phyloP scores from a whole-genome alignment of 352 stramenopile genomes.

The Aphanomyces euteiches region DNA sequence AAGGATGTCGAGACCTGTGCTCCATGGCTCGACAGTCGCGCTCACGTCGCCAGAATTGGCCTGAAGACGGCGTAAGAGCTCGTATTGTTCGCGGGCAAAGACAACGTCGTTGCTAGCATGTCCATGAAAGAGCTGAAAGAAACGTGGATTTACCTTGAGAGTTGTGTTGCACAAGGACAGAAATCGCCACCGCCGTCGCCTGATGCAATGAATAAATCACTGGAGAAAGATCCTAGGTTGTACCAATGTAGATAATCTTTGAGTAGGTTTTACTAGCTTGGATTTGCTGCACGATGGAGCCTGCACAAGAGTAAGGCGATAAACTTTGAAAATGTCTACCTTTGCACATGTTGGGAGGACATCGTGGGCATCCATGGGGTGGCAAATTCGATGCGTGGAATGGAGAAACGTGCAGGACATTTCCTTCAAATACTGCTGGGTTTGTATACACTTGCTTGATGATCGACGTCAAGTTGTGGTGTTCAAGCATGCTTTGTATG shows the following conservation, averaged over 20 bases:
- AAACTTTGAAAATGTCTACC: constrained; percentile 30
- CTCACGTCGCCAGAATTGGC: constrained; percentile 35
- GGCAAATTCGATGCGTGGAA: constrained; percentile 43
- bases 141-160: constrained; percentile 42
- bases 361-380: constrained; percentile 56
- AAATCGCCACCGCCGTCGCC: constrained; percentile 67
- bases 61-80: constrained; percentile 36
- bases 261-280: constrained; percentile 37
- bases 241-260: constrained; percentile 60
- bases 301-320: constrained; percentile 20
- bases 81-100: constrained; percentile 49
- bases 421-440: constrained; percentile 35
- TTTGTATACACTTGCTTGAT: constrained; percentile 46
- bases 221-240: neutral
- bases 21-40: constrained; percentile 55
- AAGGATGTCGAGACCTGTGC: constrained; percentile 55
- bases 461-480: constrained; percentile 34
- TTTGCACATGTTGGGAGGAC: constrained; percentile 81
- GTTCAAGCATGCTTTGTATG: constrained; percentile 67
- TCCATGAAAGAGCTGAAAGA: neutral
- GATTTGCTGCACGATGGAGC: constrained; percentile 53
- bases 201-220: neutral
- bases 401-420: constrained; percentile 49
- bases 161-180: constrained; percentile 45
- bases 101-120: constrained; percentile 46